phyloP scores from a whole-genome alignment of 306 rosid species.

The Cicer chorassanicum region DNA sequence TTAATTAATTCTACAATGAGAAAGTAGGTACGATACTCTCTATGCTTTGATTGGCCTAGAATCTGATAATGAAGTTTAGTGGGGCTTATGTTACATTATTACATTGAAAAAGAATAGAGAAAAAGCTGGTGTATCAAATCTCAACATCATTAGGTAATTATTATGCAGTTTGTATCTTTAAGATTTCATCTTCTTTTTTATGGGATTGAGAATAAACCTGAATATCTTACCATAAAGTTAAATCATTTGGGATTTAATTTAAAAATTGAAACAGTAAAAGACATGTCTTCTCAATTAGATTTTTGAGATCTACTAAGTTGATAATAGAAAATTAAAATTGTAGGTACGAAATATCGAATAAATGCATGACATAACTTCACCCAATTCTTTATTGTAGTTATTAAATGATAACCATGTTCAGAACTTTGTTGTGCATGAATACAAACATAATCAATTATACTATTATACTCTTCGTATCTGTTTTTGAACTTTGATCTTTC shows the following conservation, averaged over 20 bases:
- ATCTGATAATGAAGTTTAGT: slow-evolving; percentile 34
- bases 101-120: slow-evolving; percentile 34
- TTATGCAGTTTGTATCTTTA: slow-evolving; percentile 40
- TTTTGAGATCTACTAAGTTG: slow-evolving; percentile 28
- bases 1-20: background rate
- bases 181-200: slow-evolving; percentile 36
- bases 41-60: slow-evolving; percentile 30
- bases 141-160: slow-evolving; percentile 35
- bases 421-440: too few species aligned
- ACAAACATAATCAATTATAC: too few species aligned
- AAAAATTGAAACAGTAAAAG: slow-evolving; percentile 32
- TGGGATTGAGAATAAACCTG: slow-evolving; percentile 43
- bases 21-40: slow-evolving; percentile 39
- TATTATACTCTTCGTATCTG: too few species aligned
- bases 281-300: slow-evolving; percentile 45
- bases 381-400: background rate
- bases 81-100: slow-evolving; percentile 28
- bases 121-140: slow-evolving; percentile 48
- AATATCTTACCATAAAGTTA: slow-evolving; percentile 27
- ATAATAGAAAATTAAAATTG: slow-evolving; percentile 31
- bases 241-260: slow-evolving; percentile 30
- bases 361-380: background rate
- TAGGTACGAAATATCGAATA: slow-evolving; percentile 27
- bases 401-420: too few species aligned
- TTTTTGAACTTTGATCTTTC: too few species aligned